These are phyloP conservation scores for Spirogloea muscicola DNA, from an alignment of 139 green algal genomes.

Conservation along the genomic window DNA sequence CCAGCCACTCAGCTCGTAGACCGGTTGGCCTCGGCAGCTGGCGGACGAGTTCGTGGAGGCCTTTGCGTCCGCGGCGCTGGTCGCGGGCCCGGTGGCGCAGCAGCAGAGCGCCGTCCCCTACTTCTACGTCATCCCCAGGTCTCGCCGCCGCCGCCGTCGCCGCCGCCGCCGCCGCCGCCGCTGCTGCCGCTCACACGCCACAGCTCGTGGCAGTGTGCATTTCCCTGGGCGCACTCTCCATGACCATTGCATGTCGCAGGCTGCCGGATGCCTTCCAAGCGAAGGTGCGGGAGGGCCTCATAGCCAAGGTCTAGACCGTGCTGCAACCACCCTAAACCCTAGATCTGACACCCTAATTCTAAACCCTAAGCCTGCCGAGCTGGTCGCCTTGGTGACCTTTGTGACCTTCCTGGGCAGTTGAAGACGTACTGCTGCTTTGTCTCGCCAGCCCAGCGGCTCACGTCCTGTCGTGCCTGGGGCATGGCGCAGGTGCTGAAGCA, in stretches of 20 bases:
- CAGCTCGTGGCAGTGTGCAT: neutral
- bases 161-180: neutral
- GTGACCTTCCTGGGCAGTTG: neutral
- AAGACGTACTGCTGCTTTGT: neutral
- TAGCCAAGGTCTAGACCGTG: slow-evolving; percentile 48
- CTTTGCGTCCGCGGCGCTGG: slow-evolving; percentile 35
- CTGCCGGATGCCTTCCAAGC: slow-evolving; percentile 31
- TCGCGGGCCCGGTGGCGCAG: slow-evolving; percentile 11
- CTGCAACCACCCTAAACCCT: neutral
- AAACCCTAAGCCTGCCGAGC: neutral
- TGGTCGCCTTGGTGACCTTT: neutral
- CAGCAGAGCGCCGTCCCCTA: slow-evolving; percentile 42
- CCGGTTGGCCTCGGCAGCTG: neutral
- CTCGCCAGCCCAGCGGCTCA: neutral
- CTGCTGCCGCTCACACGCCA: neutral
- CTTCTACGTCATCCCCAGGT: slow-evolving; percentile 41
- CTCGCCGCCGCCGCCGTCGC: neutral
- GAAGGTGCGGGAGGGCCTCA: slow-evolving; percentile 52
- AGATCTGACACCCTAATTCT: neutral
- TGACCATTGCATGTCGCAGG: neutral
- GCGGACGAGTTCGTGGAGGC: slow-evolving; percentile 23
- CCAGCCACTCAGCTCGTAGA: neutral
- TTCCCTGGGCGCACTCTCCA: neutral
- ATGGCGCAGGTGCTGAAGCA: slow-evolving; percentile 54
- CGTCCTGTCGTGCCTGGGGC: neutral